Conservation (phyloP, 176 grass and related monocot genomes). For the Oryza coarctata region DNA sequence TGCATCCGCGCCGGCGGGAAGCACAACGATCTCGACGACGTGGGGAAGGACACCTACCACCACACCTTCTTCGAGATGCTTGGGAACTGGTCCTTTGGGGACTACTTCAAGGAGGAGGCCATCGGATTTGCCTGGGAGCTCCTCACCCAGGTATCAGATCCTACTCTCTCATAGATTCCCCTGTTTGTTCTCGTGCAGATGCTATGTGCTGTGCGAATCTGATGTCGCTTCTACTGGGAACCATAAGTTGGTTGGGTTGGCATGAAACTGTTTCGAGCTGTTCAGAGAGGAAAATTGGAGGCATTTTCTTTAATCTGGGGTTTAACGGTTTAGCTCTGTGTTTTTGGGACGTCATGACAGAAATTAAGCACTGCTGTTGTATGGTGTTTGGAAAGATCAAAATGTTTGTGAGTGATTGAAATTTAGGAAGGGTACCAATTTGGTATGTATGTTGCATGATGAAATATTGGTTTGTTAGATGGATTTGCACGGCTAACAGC, state of each 20-base stretch:
- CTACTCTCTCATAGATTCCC: background rate
- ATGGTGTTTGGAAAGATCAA: background rate
- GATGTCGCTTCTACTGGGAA: background rate
- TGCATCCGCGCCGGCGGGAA: conserved; percentile 95
- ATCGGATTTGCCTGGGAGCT: conserved; percentile 95
- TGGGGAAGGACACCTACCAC: conserved; percentile 97
- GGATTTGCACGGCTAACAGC: background rate
- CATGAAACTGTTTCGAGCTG: background rate
- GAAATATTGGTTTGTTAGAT: background rate
- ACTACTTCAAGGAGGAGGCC: conserved; percentile 95
- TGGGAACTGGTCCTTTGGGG: conserved; percentile 91
- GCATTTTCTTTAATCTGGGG: background rate
- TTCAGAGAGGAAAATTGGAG: background rate
- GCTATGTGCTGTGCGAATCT: background rate
- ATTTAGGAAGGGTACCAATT: background rate
- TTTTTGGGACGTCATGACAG: background rate
- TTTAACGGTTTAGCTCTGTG: background rate
- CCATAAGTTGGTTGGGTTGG: background rate
- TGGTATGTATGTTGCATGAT: background rate
- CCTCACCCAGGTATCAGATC: conserved; percentile 57
- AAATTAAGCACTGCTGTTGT: background rate
- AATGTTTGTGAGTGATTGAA: background rate
- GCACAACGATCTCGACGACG: conserved; percentile 99
- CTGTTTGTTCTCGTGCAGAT: background rate
- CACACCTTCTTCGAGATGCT: conserved; percentile 99